Conservation (phyloP, 257 asterid genomes). For the Parsonsia alboflavescens region DNA sequence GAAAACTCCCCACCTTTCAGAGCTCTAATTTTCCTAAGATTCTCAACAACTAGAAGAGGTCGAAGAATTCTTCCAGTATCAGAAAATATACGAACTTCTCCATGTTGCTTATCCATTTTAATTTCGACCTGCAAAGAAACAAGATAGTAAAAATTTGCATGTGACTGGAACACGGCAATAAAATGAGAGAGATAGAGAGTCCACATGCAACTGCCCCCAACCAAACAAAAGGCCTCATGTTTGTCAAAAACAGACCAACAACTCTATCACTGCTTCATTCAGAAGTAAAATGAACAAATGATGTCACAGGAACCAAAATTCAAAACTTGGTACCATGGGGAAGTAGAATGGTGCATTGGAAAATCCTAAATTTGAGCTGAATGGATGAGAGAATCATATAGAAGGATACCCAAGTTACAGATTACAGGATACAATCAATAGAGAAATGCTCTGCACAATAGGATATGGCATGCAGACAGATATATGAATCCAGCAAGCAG, state of each 20-base stretch:
- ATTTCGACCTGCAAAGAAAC: conserved; percentile 61
- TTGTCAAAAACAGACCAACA: background rate
- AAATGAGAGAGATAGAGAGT: background rate
- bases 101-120: conserved; percentile 62
- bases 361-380: too few relatives aligned
- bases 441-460: background rate
- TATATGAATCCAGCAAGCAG: background rate
- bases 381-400: too few relatives aligned
- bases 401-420: background rate
- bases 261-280: background rate
- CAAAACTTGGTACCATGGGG: background rate
- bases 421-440: background rate
- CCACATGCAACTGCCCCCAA: background rate
- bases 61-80: conserved; percentile 97
- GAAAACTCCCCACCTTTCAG: conserved; percentile 50
- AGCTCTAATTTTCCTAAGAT: conserved; percentile 44
- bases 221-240: background rate
- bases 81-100: conserved; percentile 74
- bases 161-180: background rate
- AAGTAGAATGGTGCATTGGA: too few relatives aligned
- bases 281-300: background rate
- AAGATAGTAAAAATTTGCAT: conserved; percentile 12
- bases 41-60: conserved; percentile 80
- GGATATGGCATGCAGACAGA: background rate
- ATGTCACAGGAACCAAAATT: background rate